phyloP scores from a whole-genome alignment of 139 green algal genomes.

The Limnomonas spitsbergensis region DNA sequence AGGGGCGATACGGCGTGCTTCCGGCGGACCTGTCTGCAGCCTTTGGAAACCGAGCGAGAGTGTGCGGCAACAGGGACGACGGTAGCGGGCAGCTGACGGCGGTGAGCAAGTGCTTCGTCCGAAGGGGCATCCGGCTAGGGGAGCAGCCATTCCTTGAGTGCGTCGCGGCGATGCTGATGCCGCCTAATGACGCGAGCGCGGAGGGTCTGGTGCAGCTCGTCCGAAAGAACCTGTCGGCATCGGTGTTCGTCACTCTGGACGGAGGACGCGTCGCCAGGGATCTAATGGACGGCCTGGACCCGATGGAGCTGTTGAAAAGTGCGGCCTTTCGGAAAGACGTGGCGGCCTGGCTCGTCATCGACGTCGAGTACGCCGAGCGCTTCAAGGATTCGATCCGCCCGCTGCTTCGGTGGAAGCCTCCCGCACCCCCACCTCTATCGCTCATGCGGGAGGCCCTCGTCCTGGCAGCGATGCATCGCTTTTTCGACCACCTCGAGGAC shows the following conservation, averaged over 20 bases:
- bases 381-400: background rate
- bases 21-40: background rate
- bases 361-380: background rate
- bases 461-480: background rate
- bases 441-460: background rate
- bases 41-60: background rate
- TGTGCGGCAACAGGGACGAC: background rate
- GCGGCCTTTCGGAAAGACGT: background rate
- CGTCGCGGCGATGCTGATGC: background rate
- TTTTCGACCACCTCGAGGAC: background rate
- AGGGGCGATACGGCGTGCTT: background rate
- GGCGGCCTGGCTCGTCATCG: background rate
- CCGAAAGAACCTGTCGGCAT: background rate
- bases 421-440: too few species aligned
- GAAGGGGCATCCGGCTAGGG: background rate
- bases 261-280: background rate
- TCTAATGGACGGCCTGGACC: background rate
- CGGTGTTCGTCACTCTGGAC: background rate
- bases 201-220: background rate
- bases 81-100: background rate
- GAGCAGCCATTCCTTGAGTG: background rate
- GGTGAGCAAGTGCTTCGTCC: background rate
- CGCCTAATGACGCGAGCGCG: background rate
- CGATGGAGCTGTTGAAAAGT: slow-evolving; percentile 1
- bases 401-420: background rate